Evolutionary conservation across 495 filamentous ascomycete species (phyloP), one percentile per base, ranked within the genome.

Genomic region (Apodospora peruviana): DNA sequence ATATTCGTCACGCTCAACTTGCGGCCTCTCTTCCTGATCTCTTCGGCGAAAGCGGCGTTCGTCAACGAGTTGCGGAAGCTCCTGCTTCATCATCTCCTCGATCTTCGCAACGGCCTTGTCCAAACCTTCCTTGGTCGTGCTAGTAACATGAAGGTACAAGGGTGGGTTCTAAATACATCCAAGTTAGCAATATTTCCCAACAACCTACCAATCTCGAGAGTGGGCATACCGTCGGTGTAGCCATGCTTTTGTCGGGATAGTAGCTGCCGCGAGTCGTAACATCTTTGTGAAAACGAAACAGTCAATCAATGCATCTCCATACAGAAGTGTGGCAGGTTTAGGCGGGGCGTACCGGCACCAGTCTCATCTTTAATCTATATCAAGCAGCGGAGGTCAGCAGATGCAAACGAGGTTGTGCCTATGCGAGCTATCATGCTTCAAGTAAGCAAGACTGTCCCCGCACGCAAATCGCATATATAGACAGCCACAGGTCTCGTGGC

Each of bases 321-420:
- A 67, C 68, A 66, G 64, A 67, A 65, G 66, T 61, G 42, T 35
- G 27, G 7, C 27, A 65, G 55, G 57, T 59, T 52, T 23, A 54
- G 67, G 60, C 79, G 70, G 75, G 78, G 85, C 93, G 84, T 98
- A 98, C 93, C 93, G 77, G 93, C 91, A 83, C 93, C 93, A 86
- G 93, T 96, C 64, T 96, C 87, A 75, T 97, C 91, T 87, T 96
- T 95, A 58, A 98, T 98, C 93, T 98, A 96, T 66, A 88, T 87
- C 87, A 93, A 80, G 86, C 80, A 86, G 72, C 69, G 68, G 80
- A 85, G 82, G 93, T 98, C 85, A 98, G 93, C 91, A 94, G 85
- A 86, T 89, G 89, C 84, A 87, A 90, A 82, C 80, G 83, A 88
- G 85, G 83, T 75, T 68, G 73, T 64, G 76, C 69, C 68, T 75